These are phyloP conservation scores for Mortierella sp. DNA, from an alignment of 371 early-diverging fungal genomes.

Conservation along the genomic window DNA sequence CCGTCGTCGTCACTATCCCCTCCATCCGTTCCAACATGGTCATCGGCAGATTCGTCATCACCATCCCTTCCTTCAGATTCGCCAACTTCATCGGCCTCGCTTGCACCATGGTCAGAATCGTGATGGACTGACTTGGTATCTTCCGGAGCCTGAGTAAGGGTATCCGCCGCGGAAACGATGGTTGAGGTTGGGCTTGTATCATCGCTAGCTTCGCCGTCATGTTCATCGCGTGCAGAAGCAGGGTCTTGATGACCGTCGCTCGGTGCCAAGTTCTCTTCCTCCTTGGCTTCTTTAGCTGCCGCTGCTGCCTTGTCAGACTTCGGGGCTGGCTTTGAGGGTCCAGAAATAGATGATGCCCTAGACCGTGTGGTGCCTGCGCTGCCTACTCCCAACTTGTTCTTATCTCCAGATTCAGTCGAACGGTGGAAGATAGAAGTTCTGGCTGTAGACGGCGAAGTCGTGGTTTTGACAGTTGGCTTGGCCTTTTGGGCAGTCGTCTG, in stretches of 20 bases:
- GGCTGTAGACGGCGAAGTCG: neutral
- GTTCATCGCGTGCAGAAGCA: conserved; percentile 9
- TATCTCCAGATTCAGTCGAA: conserved; percentile 3
- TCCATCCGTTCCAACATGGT: conserved; percentile 22
- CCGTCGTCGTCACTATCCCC: conserved; percentile 45
- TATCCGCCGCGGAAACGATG: neutral
- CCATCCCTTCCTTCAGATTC: conserved; percentile 39
- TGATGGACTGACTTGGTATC: neutral
- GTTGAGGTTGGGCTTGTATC: neutral
- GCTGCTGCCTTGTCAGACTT: neutral
- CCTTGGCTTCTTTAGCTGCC: neutral
- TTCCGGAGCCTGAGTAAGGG: neutral
- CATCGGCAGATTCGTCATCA: conserved; percentile 26
- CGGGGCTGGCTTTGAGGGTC: conserved; percentile 7
- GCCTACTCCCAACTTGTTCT: conserved; percentile 10
- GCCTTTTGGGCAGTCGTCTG: conserved; percentile 25
- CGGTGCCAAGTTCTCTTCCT: conserved; percentile 3
- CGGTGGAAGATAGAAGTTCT: conserved; percentile 1
- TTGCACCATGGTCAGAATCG: conserved; percentile 1
- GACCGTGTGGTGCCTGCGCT: conserved; percentile 14
- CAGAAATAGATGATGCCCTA: conserved; percentile 27
- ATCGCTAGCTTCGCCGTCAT: conserved; percentile 36
- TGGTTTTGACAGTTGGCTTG: conserved; percentile 20
- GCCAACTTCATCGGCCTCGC: conserved; percentile 16
- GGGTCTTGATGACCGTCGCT: conserved; percentile 14